Percentiles rank a stretch among this genome's conserved stretches.
Conservation (phyloP, 2,329 filamentous ascomycete genomes). For the Fusarium setosum region DNA sequence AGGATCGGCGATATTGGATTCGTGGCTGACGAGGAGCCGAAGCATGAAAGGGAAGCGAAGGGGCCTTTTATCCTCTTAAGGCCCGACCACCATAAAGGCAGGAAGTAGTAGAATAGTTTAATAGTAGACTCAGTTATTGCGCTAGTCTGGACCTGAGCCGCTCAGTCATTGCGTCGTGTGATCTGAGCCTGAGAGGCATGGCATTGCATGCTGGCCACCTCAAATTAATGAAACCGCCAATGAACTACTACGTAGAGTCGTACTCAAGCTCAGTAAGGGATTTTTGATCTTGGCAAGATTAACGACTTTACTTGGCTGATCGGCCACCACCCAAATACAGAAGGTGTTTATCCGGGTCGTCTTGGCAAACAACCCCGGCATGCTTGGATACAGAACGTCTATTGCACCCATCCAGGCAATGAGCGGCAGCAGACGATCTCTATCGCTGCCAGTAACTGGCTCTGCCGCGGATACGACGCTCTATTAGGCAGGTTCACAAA, state of each 20-base stretch:
- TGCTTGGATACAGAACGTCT: background rate
- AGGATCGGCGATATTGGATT: background rate
- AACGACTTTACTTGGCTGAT: slow-evolving; percentile 7
- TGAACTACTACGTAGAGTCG: background rate
- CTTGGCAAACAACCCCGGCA: background rate
- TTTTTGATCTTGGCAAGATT: slow-evolving; percentile 25
- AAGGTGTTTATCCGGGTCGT: slow-evolving; percentile 11
- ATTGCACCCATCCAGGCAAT: background rate
- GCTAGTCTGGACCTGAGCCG: background rate
- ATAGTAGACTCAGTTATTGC: background rate
- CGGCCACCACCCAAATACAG: slow-evolving; percentile 15
- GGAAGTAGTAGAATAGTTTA: background rate
- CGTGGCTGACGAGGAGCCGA: background rate
- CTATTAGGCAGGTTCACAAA: slow-evolving; percentile 1
- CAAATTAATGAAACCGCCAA: slow-evolving; percentile 1
- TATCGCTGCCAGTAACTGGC: background rate
- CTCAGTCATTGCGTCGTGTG: background rate
- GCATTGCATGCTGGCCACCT: background rate
- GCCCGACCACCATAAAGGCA: too few relatives aligned
- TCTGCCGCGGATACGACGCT: background rate
- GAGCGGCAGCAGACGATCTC: background rate
- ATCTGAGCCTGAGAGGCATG: background rate
- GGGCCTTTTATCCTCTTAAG: slow-evolving; percentile 12
- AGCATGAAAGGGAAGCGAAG: fast-evolving
- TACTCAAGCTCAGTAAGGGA: background rate